Evolutionary conservation across 768 basidiomycete genomes (phyloP).

Genomic region (Gymnopilus junonius): DNA sequence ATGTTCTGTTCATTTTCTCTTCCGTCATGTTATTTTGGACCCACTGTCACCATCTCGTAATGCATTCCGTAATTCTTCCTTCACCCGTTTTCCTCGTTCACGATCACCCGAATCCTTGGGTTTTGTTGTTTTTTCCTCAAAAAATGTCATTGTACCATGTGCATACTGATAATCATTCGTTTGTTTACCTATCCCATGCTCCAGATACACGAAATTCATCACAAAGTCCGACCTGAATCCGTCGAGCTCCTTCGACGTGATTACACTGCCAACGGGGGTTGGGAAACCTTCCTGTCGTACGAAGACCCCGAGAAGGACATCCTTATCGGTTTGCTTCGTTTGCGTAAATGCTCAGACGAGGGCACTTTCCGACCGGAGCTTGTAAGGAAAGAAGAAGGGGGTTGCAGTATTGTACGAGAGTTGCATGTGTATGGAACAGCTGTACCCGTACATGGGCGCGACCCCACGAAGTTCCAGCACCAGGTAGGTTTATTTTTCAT

Average conservation of each 20-base stretch:
- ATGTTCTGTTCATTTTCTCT: neutral
- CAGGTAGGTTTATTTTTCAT: conserved; percentile 50
- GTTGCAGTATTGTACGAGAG: conserved; percentile 92
- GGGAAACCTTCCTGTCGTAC: conserved; percentile 99
- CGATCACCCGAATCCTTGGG: conserved; percentile 9
- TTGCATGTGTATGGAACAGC: conserved; percentile 98
- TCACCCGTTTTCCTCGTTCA: neutral
- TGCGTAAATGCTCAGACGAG: conserved; percentile 96
- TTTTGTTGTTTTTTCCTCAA: conserved; percentile 4
- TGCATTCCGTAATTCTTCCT: neutral
- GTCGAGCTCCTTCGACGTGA: conserved; percentile 95
- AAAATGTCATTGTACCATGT: neutral
- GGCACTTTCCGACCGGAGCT: conserved; percentile 97
- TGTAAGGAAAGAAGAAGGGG: conserved; percentile 71
- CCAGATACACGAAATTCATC: conserved; percentile 97
- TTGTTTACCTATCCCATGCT: neutral
- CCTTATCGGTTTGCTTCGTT: conserved; percentile 87
- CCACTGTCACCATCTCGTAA: conserved; percentile 15
- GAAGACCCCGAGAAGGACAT: conserved; percentile 98
- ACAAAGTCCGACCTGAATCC: conserved; percentile 94
- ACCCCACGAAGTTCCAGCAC: conserved; percentile 98
- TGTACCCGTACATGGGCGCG: conserved; percentile 94
- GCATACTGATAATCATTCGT: conserved; percentile 6
- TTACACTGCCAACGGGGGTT: conserved; percentile 96
- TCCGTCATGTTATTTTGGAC: conserved; percentile 4